Evolutionary conservation across 148 eudicot species (phyloP), one percentile per base, ranked within the genome.

Genomic region (Heliamphora exappendiculata): DNA sequence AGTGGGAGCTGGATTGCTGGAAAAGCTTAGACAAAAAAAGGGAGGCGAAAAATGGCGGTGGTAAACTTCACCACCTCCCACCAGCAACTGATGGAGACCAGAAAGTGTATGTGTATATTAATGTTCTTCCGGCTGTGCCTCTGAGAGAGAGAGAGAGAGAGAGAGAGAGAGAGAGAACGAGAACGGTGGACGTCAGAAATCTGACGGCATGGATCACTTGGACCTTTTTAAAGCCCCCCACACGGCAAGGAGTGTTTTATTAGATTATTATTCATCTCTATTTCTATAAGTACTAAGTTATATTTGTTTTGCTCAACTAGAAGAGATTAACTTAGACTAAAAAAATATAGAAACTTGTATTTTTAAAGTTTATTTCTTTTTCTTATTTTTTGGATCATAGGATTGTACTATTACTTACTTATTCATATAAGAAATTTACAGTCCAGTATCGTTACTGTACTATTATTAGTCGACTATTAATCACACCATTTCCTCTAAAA

Each of bases 1-100:
- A 59, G 53, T 20, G 45, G 69, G 51, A 83, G 75, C 87, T 89
- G 73, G 89, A 88, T 86, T 88, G 81, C 78, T 75, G 91, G 77
- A 76, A 82, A 86, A 89, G 89, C 74, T 81, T 80, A 11, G 37
- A 73, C 72, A 75, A 81, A 70, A 85, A 79, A 70, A 78, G 53
- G 79, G 81, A 64, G 78, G 81, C 60, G 54, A 59, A 68, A 78
- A 81, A 85, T 67, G 73, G 73, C 60, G 63, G 83, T 69, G 76
- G 45, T 47, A 53, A 44, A 72, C 84, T 39, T 69, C 65, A 78
- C 58, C 74, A 19, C 67, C 76, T 72, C 78, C 79, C 78, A 89
- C 93, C 91, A 86, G 90, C 82, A 78, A 78, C 83, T 86, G 96
- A 91, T 78, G 75, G 84, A 78, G 91, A 91, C 90, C 16, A 64